Conservation (phyloP, 352 stramenopile genomes). For the Sclerospora graminicola region DNA sequence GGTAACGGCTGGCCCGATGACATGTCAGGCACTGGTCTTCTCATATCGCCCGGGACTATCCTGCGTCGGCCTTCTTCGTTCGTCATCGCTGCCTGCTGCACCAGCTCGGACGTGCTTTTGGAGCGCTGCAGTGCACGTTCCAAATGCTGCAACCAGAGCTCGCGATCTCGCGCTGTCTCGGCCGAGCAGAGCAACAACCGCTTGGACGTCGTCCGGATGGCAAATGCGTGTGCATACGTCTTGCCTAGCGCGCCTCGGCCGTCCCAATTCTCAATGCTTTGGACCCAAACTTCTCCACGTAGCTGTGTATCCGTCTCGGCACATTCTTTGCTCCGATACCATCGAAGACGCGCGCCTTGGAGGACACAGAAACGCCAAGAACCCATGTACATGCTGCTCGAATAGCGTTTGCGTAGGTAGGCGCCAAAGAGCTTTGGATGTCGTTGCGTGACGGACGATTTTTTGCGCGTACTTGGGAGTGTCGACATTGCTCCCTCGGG, state of each 20-base stretch:
- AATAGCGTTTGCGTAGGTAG: constrained; percentile 60
- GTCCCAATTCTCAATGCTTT: constrained; percentile 46
- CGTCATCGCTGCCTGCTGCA: constrained; percentile 2
- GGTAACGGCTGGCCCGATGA: constrained; percentile 1
- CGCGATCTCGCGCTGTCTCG: constrained; percentile 27
- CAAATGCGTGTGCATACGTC: constrained; percentile 43
- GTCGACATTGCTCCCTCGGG: background rate
- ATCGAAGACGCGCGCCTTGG: constrained; percentile 45
- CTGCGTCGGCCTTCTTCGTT: constrained; percentile 22
- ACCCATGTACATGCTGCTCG: constrained; percentile 62
- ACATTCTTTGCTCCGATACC: constrained; percentile 51
- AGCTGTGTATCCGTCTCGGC: constrained; percentile 36
- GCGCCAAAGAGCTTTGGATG: constrained; percentile 25
- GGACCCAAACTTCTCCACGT: constrained; percentile 52
- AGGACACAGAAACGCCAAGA: constrained; percentile 66
- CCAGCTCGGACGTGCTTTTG: constrained; percentile 15
- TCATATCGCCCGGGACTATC: constrained; percentile 44
- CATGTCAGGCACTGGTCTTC: constrained; percentile 1
- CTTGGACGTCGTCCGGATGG: constrained; percentile 45
- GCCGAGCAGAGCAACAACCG: constrained; percentile 52
- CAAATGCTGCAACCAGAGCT: constrained; percentile 37
- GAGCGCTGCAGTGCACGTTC: constrained; percentile 13
- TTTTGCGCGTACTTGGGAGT: background rate
- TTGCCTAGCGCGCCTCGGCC: constrained; percentile 40
- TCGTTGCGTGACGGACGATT: background rate